phyloP scores from a whole-genome alignment of 192 early-diverging fungal species.

The Coemansia aciculifera region DNA sequence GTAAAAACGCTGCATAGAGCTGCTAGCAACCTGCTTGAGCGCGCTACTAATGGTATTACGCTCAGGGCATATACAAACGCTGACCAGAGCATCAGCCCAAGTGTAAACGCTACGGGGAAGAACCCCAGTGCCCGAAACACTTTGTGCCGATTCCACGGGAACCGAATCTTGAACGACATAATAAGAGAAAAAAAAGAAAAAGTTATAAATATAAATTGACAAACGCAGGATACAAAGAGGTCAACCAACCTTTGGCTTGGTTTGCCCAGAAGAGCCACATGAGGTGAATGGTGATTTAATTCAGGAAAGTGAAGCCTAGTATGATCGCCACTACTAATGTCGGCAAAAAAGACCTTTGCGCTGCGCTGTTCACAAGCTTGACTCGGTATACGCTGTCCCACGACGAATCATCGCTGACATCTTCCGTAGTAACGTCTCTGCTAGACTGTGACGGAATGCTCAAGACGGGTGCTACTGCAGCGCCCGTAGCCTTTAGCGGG shows the following conservation, averaged over 20 bases:
- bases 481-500: conserved; percentile 18
- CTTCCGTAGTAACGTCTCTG: not conserved
- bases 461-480: not conserved
- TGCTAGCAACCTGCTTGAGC: not conserved
- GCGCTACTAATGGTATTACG: conserved; percentile 29
- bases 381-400: conserved; percentile 27
- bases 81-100: conserved; percentile 51
- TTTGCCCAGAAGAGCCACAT: not conserved
- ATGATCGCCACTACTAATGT: not conserved
- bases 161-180: not conserved
- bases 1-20: not conserved
- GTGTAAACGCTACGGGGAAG: conserved; percentile 42
- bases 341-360: not conserved
- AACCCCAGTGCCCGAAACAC: conserved; percentile 40
- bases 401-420: not conserved
- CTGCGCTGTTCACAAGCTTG: conserved; percentile 22
- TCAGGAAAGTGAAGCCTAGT: not conserved
- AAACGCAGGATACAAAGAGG: not conserved
- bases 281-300: not conserved
- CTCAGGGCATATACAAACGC: conserved; percentile 9
- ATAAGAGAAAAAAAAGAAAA: conserved; percentile 4
- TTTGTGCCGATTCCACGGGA: conserved; percentile 35
- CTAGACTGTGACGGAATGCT: not conserved
- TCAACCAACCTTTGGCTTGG: not conserved
- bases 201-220: not conserved